Evolutionary conservation across 768 basidiomycete species (phyloP).

Genomic region (Amanita subjunquillea): DNA sequence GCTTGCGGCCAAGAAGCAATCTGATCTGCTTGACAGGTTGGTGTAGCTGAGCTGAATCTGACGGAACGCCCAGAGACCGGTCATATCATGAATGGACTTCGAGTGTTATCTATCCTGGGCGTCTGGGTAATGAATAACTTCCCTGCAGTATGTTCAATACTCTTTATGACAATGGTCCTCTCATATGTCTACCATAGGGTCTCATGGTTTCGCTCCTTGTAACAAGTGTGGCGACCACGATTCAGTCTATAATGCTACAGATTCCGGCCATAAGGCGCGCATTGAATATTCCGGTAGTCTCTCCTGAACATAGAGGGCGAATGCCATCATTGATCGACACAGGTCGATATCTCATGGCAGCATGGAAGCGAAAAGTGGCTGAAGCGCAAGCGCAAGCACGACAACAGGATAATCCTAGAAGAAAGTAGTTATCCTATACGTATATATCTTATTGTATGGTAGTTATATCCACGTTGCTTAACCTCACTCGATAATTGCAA

Average conservation of each 20-base stretch:
- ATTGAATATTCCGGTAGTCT: slow-evolving; percentile 27
- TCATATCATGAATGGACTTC: slow-evolving; percentile 62
- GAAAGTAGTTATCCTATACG: slow-evolving; percentile 6
- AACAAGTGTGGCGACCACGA: slow-evolving; percentile 29
- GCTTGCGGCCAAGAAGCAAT: neutral
- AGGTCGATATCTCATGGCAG: slow-evolving; percentile 12
- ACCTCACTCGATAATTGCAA: neutral
- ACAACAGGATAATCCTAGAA: slow-evolving; percentile 10
- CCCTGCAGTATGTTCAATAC: slow-evolving; percentile 47
- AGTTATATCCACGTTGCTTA: neutral
- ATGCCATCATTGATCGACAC: slow-evolving; percentile 20
- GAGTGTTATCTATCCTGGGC: slow-evolving; percentile 41
- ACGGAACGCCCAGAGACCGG: slow-evolving; percentile 39
- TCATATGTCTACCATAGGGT: slow-evolving; percentile 18
- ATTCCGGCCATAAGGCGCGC: slow-evolving; percentile 27
- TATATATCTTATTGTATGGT: neutral
- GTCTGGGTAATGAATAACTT: slow-evolving; percentile 40
- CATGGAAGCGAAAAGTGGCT: slow-evolving; percentile 14
- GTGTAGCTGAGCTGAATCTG: slow-evolving; percentile 48
- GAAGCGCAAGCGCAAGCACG: slow-evolving; percentile 12
- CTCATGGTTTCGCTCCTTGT: slow-evolving; percentile 32
- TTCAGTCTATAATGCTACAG: slow-evolving; percentile 42
- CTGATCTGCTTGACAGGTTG: slow-evolving; percentile 17
- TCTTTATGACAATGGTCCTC: neutral
- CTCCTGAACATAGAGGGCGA: slow-evolving; percentile 15